Percentiles rank a stretch among this genome's conserved stretches.
Conservation (phyloP, 73 alveolate species). For the Blepharisma japonicum region DNA sequence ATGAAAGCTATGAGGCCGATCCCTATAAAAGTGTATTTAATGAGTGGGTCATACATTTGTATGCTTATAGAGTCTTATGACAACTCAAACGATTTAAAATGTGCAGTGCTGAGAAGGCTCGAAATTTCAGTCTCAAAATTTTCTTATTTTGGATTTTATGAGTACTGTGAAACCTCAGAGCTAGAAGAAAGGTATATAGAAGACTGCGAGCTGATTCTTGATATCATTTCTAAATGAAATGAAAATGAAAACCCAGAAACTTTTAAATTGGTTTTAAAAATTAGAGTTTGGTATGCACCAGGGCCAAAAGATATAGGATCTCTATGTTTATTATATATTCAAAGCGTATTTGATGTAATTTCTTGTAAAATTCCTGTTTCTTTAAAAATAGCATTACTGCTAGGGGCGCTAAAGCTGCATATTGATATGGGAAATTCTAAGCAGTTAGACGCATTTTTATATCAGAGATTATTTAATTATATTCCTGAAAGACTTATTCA, state of each 20-base stretch:
- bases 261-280: neutral
- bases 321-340: neutral
- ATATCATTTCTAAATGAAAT: neutral
- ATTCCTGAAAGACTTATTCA: neutral
- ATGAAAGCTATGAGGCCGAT: slow-evolving; percentile 26
- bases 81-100: slow-evolving; percentile 1
- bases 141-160: neutral
- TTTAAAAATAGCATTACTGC: neutral
- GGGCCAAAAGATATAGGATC: neutral
- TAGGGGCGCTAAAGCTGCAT: slow-evolving; percentile 4
- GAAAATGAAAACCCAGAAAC: neutral
- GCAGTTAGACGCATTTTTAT: neutral
- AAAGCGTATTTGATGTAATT: slow-evolving; percentile 5
- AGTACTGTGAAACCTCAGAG: neutral
- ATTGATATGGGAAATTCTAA: slow-evolving; percentile 4
- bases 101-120: neutral
- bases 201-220: slow-evolving; percentile 11
- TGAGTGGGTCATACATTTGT: neutral
- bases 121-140: neutral
- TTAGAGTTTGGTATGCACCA: neutral
- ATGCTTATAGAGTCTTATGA: neutral
- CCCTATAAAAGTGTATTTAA: neutral
- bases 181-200: slow-evolving; percentile 2
- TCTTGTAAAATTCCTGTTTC: neutral
- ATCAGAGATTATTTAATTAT: neutral